A percentile compares a stretch with the other conserved stretches of the same genome.
Conservation (phyloP, 306 rosid genomes). For the Pyrus pyrifolia region DNA sequence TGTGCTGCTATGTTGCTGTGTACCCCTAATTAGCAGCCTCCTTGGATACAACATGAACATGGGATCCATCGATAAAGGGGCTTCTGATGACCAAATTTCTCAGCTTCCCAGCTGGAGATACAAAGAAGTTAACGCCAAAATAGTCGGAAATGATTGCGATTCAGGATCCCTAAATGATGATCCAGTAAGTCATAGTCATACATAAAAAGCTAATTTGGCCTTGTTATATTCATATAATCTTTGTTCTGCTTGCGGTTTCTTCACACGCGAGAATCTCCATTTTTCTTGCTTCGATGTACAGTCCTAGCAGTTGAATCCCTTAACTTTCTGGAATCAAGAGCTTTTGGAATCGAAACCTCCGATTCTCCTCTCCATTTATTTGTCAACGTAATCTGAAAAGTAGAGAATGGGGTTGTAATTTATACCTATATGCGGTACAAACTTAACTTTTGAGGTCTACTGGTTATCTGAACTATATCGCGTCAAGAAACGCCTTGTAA, state of each 20-base stretch:
- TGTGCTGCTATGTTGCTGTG: constrained; percentile 78
- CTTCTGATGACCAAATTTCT: constrained; percentile 81
- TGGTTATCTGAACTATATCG: not conserved
- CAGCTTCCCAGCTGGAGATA: constrained; percentile 73
- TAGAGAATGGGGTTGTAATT: no score
- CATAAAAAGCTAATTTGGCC: not conserved
- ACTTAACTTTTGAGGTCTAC: no score
- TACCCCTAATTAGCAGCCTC: constrained; percentile 63
- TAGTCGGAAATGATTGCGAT: constrained; percentile 33
- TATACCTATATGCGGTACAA: not conserved
- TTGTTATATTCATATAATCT: not conserved
- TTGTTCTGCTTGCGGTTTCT: not conserved
- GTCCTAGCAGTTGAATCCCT: not conserved
- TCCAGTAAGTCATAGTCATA: constrained; percentile 46
- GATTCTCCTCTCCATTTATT: not conserved
- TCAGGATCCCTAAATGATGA: constrained; percentile 42
- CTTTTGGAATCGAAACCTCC: not conserved
- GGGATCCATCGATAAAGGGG: constrained; percentile 65
- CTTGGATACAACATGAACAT: constrained; percentile 93
- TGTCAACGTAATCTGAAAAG: no score
- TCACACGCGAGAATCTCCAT: not conserved
- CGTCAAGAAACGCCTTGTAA: not conserved
- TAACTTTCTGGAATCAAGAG: not conserved
- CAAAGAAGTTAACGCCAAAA: constrained; percentile 30
- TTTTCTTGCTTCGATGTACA: not conserved